These are phyloP conservation scores for Pulchroboletus neoregius DNA, from an alignment of 1,284 basidiomycete genomes.

Conservation along the genomic window DNA sequence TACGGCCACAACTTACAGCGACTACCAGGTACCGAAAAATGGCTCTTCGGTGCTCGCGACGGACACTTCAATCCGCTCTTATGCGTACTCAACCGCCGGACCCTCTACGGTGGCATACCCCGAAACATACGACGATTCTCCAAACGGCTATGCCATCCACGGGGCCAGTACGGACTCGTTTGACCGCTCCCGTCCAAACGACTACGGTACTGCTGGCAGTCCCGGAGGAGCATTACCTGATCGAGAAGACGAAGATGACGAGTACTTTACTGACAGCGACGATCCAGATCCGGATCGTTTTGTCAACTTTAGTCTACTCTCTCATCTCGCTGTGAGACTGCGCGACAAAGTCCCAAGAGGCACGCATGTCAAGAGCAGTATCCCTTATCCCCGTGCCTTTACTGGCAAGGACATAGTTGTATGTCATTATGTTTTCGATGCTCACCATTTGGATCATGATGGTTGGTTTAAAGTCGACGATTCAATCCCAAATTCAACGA, in stretches of 20 bases:
- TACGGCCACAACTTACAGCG: constrained; percentile 24
- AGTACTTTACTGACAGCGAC: constrained; percentile 64
- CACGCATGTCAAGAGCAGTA: constrained; percentile 86
- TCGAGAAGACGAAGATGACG: constrained; percentile 45
- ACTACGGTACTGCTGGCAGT: constrained; percentile 35
- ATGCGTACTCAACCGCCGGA: constrained; percentile 18
- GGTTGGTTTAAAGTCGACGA: constrained; percentile 56
- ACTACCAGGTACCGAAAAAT: constrained; percentile 17
- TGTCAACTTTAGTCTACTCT: constrained; percentile 84
- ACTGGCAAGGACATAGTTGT: constrained; percentile 92
- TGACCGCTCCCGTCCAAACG: constrained; percentile 20
- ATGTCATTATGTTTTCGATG: constrained; percentile 35
- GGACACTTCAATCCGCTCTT: constrained; percentile 20
- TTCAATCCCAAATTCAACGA: constrained; percentile 73
- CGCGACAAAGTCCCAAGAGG: constrained; percentile 82
- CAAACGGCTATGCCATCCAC: constrained; percentile 20
- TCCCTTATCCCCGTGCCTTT: constrained; percentile 83
- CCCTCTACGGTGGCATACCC: constrained; percentile 26
- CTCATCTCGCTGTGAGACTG: constrained; percentile 84
- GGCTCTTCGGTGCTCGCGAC: constrained; percentile 15
- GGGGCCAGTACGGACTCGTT: constrained; percentile 30
- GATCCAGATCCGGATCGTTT: constrained; percentile 75
- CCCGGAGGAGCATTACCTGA: constrained; percentile 42
- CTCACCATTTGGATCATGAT: constrained; percentile 4
- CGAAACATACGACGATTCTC: constrained; percentile 17